Evolutionary conservation across 768 basidiomycete genomes (phyloP).

Genomic region (Psilocybe azurescens): DNA sequence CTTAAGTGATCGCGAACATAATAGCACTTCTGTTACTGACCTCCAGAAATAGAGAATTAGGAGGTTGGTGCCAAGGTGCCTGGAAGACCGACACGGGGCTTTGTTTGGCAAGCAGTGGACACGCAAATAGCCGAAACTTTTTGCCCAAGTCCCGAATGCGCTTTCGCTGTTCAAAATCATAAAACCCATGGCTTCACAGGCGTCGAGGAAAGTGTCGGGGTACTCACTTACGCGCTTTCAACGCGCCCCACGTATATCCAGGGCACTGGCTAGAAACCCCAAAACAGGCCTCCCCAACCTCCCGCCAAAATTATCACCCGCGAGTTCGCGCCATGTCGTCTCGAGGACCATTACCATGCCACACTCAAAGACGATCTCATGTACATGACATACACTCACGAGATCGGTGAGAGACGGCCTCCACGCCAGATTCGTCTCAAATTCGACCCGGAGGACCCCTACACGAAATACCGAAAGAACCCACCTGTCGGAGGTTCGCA

Average conservation of each 20-base stretch:
- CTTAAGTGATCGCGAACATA: no score
- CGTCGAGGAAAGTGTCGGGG: slow-evolving; percentile 9
- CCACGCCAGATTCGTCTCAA: slow-evolving; percentile 65
- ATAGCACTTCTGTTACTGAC: no score
- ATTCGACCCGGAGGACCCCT: slow-evolving; percentile 82
- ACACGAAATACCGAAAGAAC: slow-evolving; percentile 78
- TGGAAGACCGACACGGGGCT: neutral
- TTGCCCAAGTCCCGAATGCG: neutral
- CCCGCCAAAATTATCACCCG: slow-evolving; percentile 69
- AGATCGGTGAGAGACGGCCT: slow-evolving; percentile 55
- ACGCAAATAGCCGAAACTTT: slow-evolving; percentile 11
- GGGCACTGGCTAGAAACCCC: slow-evolving; percentile 50
- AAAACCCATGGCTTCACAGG: slow-evolving; percentile 15
- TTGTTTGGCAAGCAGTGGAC: slow-evolving; percentile 8
- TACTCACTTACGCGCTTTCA: slow-evolving; percentile 53
- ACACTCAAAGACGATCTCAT: slow-evolving; percentile 88
- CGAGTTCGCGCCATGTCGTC: slow-evolving; percentile 74
- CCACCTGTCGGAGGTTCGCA: slow-evolving; percentile 76
- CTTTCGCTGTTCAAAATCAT: neutral
- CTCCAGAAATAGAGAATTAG: no score
- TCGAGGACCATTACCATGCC: slow-evolving; percentile 82
- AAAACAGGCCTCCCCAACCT: slow-evolving; percentile 68
- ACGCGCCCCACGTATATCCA: slow-evolving; percentile 50
- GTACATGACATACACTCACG: slow-evolving; percentile 94
- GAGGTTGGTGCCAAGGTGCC: no score